A percentile compares a stretch with the other conserved stretches of the same genome.
phyloP scores from a whole-genome alignment of 163 green algal species.

The Coccomyxa subellipsoidea region DNA sequence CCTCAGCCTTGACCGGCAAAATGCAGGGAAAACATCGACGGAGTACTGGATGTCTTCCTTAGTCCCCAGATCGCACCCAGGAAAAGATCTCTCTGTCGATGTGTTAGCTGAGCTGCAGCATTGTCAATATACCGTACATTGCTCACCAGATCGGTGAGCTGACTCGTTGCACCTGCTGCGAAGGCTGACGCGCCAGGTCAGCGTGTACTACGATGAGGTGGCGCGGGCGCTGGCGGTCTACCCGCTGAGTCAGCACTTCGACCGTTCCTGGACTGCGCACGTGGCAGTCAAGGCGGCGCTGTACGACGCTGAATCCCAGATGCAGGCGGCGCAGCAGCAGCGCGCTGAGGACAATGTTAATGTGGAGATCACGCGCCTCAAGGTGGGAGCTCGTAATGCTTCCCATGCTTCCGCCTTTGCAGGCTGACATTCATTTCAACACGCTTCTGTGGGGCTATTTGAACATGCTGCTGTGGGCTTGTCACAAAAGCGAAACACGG shows the following conservation, averaged over 20 bases:
- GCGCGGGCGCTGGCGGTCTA: constrained; percentile 47
- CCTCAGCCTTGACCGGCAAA: no score
- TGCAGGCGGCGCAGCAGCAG: constrained; percentile 50
- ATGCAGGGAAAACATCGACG: no score
- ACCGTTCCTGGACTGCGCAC: constrained; percentile 52
- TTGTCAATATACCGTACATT: no score
- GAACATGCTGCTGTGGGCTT: no score
- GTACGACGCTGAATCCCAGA: constrained; percentile 60
- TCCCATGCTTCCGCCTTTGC: not conserved
- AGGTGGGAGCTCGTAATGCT: constrained; percentile 28
- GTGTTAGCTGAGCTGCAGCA: no score
- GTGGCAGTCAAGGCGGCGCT: constrained; percentile 47
- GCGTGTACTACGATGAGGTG: constrained; percentile 71
- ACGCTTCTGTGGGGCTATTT: not conserved
- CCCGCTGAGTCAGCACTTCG: constrained; percentile 67
- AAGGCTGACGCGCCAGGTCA: constrained; percentile 69
- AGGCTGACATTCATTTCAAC: not conserved
- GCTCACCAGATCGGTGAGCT: no score
- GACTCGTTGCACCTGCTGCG: not conserved
- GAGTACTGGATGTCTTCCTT: no score
- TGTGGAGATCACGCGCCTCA: constrained; percentile 55
- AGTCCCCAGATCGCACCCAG: no score
- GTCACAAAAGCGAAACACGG: no score
- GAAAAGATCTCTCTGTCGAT: no score
- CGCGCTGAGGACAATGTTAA: constrained; percentile 62